These are phyloP conservation scores for Beauveria varroae DNA, from an alignment of 2,329 filamentous ascomycete genomes.

Conservation along the genomic window DNA sequence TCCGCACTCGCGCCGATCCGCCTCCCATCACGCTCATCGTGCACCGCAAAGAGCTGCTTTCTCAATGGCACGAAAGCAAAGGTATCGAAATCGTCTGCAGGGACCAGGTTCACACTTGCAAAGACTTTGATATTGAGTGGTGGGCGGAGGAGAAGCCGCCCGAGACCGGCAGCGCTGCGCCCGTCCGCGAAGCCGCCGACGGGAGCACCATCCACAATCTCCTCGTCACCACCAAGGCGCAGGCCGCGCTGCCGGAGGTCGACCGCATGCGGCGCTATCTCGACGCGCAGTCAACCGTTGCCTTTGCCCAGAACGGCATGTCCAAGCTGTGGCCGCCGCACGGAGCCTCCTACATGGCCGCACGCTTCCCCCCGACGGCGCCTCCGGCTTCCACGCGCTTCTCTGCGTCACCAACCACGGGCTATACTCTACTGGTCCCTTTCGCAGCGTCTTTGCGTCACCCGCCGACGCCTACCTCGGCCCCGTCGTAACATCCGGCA, in stretches of 20 bases:
- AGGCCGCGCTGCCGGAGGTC: constrained; percentile 55
- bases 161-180: constrained; percentile 18
- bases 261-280: constrained; percentile 54
- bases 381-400: constrained; percentile 57
- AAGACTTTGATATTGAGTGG: constrained; percentile 44
- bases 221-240: constrained; percentile 71
- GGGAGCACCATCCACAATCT: constrained; percentile 56
- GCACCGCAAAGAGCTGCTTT: constrained; percentile 47
- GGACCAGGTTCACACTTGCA: constrained; percentile 22
- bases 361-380: constrained; percentile 29
- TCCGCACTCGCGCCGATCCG: constrained; percentile 50
- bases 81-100: constrained; percentile 38
- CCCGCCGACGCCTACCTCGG: constrained; percentile 42
- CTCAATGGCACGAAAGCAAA: constrained; percentile 36
- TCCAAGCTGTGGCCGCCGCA: constrained; percentile 54
- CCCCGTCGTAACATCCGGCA: constrained; percentile 26
- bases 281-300: constrained; percentile 59
- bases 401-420: constrained; percentile 56
- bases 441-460: constrained; percentile 45
- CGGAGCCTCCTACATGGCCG: constrained; percentile 33
- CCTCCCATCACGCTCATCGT: constrained; percentile 78
- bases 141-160: constrained; percentile 39
- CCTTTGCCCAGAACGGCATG: constrained; percentile 85
- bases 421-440: constrained; percentile 41
- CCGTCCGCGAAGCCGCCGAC: constrained; percentile 31